phyloP scores from a whole-genome alignment of 495 filamentous ascomycete genomes.

The Xylaria curta region DNA sequence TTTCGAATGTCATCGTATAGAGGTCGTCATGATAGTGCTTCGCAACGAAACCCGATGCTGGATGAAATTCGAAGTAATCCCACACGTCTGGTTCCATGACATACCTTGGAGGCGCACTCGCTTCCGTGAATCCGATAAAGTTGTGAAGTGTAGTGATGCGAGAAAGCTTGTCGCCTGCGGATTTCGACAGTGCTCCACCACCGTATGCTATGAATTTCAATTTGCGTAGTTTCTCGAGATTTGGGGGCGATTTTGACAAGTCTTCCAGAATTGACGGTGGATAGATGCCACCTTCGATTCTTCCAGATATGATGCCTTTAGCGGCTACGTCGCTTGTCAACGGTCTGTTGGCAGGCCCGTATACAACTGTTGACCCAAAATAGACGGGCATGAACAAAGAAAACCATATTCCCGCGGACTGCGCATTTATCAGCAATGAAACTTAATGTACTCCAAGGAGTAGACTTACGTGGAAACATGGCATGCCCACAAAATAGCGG shows the following conservation, averaged over 20 bases:
- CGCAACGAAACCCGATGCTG: constrained; percentile 3
- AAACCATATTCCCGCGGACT: constrained; percentile 3
- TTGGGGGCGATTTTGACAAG: constrained; percentile 5
- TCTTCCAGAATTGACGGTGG: constrained; percentile 4
- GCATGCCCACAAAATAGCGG: not conserved
- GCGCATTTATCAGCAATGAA: not conserved
- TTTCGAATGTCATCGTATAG: constrained; percentile 1
- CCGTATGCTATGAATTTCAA: not conserved
- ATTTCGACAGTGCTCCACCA: not conserved
- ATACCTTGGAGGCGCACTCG: not conserved
- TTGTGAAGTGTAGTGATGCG: constrained; percentile 7
- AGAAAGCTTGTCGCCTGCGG: constrained; percentile 4
- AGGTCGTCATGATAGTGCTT: not conserved
- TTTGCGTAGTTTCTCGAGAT: not conserved
- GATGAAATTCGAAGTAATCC: not conserved
- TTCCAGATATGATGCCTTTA: not conserved
- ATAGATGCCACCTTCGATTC: not conserved
- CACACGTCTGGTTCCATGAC: not conserved
- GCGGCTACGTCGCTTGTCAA: not conserved
- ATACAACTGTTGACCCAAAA: not conserved
- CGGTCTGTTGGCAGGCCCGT: not conserved
- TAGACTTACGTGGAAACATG: not conserved
- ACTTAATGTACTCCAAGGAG: not conserved
- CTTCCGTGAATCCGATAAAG: constrained; percentile 8
- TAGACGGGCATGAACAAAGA: not conserved